Evolutionary conservation across 768 basidiomycete species (phyloP).

Genomic region (Russula foetens): DNA sequence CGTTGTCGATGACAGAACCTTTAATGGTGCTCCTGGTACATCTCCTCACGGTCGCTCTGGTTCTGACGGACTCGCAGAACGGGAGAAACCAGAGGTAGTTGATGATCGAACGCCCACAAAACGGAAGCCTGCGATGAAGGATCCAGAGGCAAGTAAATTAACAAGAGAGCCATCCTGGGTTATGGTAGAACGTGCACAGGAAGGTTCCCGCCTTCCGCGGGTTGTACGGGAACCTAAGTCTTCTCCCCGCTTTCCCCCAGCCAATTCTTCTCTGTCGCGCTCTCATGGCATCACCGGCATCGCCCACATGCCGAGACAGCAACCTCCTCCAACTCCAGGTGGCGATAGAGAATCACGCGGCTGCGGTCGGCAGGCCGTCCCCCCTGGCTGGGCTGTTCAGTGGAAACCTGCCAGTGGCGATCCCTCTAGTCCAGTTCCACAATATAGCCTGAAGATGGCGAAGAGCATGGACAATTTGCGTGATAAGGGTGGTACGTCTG

Average conservation of each 20-base stretch:
- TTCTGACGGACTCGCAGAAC: constrained; percentile 45
- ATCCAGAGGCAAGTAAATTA: constrained; percentile 2
- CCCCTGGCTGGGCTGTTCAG: constrained; percentile 38
- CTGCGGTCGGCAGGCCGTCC: constrained; percentile 37
- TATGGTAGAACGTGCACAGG: neutral
- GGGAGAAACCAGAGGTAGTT: constrained; percentile 28
- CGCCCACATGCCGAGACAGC: constrained; percentile 20
- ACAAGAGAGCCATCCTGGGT: constrained; percentile 15
- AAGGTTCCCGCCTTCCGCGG: constrained; percentile 1
- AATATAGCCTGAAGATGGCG: constrained; percentile 17
- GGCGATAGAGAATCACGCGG: constrained; percentile 18
- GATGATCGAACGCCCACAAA: constrained; percentile 7
- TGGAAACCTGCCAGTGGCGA: constrained; percentile 32
- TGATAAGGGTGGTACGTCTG: constrained; percentile 4
- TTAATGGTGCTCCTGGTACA: constrained; percentile 1
- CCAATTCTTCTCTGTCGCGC: constrained; percentile 10
- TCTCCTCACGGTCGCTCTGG: constrained; percentile 36
- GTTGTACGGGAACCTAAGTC: constrained; percentile 15
- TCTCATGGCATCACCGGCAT: constrained; percentile 23
- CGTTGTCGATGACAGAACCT: constrained; percentile 11
- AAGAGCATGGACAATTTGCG: constrained; percentile 21
- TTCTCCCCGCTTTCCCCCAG: constrained; percentile 14
- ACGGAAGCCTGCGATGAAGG: constrained; percentile 5
- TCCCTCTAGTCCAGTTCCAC: constrained; percentile 11
- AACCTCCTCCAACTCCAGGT: constrained; percentile 14